phyloP scores from a whole-genome alignment of 345 rosid species.

The Pelargonium nanum region DNA sequence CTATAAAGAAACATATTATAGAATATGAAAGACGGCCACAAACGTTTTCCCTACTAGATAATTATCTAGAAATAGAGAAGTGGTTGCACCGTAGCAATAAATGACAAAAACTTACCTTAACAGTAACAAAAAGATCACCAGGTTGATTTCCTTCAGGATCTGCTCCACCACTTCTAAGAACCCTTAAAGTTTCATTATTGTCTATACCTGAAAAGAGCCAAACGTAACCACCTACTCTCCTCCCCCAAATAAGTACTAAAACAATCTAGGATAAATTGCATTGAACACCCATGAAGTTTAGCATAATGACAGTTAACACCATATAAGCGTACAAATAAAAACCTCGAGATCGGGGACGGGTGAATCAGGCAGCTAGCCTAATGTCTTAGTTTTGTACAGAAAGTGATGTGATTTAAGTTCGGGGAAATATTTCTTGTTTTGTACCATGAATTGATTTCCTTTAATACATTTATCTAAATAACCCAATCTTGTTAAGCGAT shows the following conservation, averaged over 20 bases:
- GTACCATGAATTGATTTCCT: too few relatives aligned
- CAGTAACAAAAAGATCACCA: slow-evolving; percentile 76
- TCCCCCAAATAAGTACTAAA: background rate
- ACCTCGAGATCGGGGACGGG: too few relatives aligned
- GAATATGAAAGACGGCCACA: background rate
- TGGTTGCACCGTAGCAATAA: background rate
- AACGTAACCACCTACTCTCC: background rate
- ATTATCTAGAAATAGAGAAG: background rate
- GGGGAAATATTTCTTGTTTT: too few relatives aligned
- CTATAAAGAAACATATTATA: slow-evolving; percentile 20
- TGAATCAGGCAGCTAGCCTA: too few relatives aligned
- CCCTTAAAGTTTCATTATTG: slow-evolving; percentile 60
- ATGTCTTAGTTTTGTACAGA: too few relatives aligned
- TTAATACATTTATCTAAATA: too few relatives aligned
- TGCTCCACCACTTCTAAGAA: slow-evolving; percentile 76
- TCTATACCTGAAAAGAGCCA: slow-evolving; percentile 60
- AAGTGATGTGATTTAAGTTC: too few relatives aligned
- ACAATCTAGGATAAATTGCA: background rate
- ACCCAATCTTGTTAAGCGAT: too few relatives aligned
- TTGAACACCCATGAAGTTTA: background rate
- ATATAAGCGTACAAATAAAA: too few relatives aligned
- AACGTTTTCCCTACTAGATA: background rate
- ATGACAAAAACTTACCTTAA: slow-evolving; percentile 43
- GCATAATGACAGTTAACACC: background rate
- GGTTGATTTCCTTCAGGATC: slow-evolving; percentile 95